A percentile compares a stretch with the other conserved stretches of the same genome.
These are phyloP conservation scores for Atractiella rhizophila DNA, from an alignment of 768 basidiomycete species.

Conservation along the genomic window DNA sequence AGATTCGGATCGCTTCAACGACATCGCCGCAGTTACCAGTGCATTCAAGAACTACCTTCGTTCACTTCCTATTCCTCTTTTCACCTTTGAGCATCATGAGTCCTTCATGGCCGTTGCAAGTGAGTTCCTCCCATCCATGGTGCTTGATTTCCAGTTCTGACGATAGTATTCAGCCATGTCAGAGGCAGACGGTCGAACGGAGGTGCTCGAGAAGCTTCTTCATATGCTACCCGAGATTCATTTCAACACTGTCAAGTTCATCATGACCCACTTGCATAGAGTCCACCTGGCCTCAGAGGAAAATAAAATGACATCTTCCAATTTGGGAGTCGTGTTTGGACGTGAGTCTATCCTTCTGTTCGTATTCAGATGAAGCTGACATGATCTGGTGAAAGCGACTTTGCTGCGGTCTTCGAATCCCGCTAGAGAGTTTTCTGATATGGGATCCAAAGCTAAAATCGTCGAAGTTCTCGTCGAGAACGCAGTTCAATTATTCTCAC, in stretches of 20 bases:
- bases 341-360: constrained; percentile 35
- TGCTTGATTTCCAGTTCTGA: neutral
- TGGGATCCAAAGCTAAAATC: constrained; percentile 81
- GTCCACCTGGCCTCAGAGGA: constrained; percentile 40
- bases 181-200: constrained; percentile 11
- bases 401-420: constrained; percentile 44
- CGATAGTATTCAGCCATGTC: constrained; percentile 6
- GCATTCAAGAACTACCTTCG: constrained; percentile 94
- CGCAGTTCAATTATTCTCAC: constrained; percentile 7
- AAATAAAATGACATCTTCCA: constrained; percentile 85
- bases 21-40: constrained; percentile 71
- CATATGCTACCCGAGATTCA: constrained; percentile 60
- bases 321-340: constrained; percentile 91
- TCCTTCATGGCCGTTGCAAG: constrained; percentile 56
- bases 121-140: constrained; percentile 15
- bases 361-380: too few species aligned
- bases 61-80: constrained; percentile 61
- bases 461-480: constrained; percentile 90
- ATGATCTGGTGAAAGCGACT: neutral
- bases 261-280: constrained; percentile 66
- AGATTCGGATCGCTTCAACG: constrained; percentile 76
- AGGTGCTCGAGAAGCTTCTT: constrained; percentile 39
- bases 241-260: constrained; percentile 50
- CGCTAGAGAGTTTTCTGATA: constrained; percentile 76
- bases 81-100: constrained; percentile 77